A percentile compares a stretch with the other conserved stretches of the same genome.
Evolutionary conservation across 306 rosid genomes (phyloP).

Genomic region (Castanospermum australe): DNA sequence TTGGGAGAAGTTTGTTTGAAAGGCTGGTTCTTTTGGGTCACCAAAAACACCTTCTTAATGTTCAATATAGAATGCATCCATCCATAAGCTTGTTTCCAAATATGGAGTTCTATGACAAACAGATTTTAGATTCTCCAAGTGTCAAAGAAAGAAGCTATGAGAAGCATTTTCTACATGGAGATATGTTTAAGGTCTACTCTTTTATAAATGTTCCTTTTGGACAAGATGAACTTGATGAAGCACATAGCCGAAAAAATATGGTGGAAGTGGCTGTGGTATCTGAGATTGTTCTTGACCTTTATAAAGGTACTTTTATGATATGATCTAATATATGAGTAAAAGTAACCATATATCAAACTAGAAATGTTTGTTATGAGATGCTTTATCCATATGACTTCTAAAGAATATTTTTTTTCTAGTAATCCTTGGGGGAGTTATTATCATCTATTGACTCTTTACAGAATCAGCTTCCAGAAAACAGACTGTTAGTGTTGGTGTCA

Average conservation of each 20-base stretch:
- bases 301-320: slow-evolving; percentile 30
- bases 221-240: slow-evolving; percentile 33
- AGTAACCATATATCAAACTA: neutral
- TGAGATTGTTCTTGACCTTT: slow-evolving; percentile 31
- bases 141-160: slow-evolving; percentile 29
- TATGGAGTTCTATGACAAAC: slow-evolving; percentile 36
- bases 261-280: slow-evolving; percentile 45
- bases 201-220: slow-evolving; percentile 42
- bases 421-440: neutral
- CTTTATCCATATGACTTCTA: neutral
- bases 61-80: slow-evolving; percentile 52
- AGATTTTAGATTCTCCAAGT: slow-evolving; percentile 30
- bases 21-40: slow-evolving; percentile 41
- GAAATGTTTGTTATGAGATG: slow-evolving; percentile 10
- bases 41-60: slow-evolving; percentile 38
- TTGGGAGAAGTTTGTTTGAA: slow-evolving; percentile 46
- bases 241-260: slow-evolving; percentile 34
- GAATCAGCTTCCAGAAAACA: slow-evolving; percentile 35
- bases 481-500: slow-evolving; percentile 57
- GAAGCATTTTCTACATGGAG: slow-evolving; percentile 28
- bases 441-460: slow-evolving; percentile 11
- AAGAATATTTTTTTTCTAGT: neutral
- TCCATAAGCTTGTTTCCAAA: slow-evolving; percentile 42
- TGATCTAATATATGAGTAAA: neutral
- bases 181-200: slow-evolving; percentile 41